Percentiles rank a stretch among this genome's conserved stretches.
These are phyloP conservation scores for Tylopilus sp. DNA, from an alignment of 1,284 basidiomycete species.

Conservation along the genomic window DNA sequence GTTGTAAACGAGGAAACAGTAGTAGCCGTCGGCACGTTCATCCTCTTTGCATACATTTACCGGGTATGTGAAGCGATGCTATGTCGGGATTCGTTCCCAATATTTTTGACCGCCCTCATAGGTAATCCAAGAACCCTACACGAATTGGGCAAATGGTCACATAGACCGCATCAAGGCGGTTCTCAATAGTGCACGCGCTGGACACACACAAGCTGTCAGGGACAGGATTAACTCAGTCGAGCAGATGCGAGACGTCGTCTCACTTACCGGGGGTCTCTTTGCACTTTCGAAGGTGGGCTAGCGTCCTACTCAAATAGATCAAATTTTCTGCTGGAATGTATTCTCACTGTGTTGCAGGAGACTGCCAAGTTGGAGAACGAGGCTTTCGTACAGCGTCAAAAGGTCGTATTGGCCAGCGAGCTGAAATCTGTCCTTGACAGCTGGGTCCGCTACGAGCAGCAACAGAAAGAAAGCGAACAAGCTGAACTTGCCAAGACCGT, in stretches of 20 bases:
- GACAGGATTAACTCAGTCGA: conserved; percentile 89
- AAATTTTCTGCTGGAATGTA: neutral
- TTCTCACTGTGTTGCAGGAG: conserved; percentile 52
- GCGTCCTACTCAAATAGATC: neutral
- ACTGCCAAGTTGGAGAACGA: conserved; percentile 90
- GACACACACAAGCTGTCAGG: conserved; percentile 93
- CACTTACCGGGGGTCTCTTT: conserved; percentile 88
- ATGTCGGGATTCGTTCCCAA: neutral
- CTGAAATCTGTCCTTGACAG: conserved; percentile 95
- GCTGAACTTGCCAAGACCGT: conserved; percentile 83
- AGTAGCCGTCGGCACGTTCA: conserved; percentile 77
- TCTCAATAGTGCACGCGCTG: conserved; percentile 78
- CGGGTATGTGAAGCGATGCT: conserved; percentile 50
- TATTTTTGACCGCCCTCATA: conserved; percentile 8
- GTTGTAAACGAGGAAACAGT: conserved; percentile 96
- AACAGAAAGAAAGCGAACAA: conserved; percentile 96
- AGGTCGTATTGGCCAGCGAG: conserved; percentile 83
- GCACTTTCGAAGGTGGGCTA: conserved; percentile 78
- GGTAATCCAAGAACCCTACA: conserved; percentile 74
- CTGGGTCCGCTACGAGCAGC: conserved; percentile 98
- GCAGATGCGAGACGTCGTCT: conserved; percentile 92
- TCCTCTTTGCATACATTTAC: conserved; percentile 85
- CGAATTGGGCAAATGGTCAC: conserved; percentile 87
- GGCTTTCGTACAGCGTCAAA: conserved; percentile 89
- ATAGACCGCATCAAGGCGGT: conserved; percentile 81